Evolutionary conservation across 2,329 filamentous ascomycete species (phyloP), one percentile per base, ranked within the genome.

Genomic region (Aspergillus sp.): DNA sequence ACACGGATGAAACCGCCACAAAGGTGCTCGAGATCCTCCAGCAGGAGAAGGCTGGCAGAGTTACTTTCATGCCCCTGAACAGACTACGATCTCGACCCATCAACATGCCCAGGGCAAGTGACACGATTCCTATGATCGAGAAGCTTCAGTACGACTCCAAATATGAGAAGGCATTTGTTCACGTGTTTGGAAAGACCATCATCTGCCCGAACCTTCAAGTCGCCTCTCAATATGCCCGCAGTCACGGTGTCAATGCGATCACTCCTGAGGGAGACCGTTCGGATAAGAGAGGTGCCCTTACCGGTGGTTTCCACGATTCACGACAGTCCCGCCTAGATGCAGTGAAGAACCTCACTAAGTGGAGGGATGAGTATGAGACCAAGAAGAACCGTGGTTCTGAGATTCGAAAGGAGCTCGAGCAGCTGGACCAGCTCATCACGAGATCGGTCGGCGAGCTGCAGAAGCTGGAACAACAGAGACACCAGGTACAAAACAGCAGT

Each of bases 111-210:
- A 89, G 91, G 62, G 91, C 91, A 0, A 90, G 88, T 65, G 94
- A 98, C 75, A 94, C 92, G 2, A 87, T 97, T 38, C 91, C 92
- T 1, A 86, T 99, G 68, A 82, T 97, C 59, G 89, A 88, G 70
- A 97, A 96, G 77, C 85, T 98, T 62, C 85, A 87, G 52, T 99
- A 89, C 71, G 90, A 97, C 55, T 72, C 83, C 1, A 82, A 80
- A 63, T 97, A 89, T 68, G 91, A 96, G 60, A 89, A 87, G 69
- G 95, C 95, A 0, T 95, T 99, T 74, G 88, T 91, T 72, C 93
- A 97, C 73, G 92, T 99, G 0, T 99, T 99, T 77, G 95, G 93
- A 50, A 96, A 92, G 76, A 95, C 92, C 0, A 92, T 99, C 55
- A 90, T 99, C 58, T 98, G 95, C 67, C 93, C 94, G 2, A 96